phyloP scores from a whole-genome alignment of 257 asterid species.

The Plantago major region DNA sequence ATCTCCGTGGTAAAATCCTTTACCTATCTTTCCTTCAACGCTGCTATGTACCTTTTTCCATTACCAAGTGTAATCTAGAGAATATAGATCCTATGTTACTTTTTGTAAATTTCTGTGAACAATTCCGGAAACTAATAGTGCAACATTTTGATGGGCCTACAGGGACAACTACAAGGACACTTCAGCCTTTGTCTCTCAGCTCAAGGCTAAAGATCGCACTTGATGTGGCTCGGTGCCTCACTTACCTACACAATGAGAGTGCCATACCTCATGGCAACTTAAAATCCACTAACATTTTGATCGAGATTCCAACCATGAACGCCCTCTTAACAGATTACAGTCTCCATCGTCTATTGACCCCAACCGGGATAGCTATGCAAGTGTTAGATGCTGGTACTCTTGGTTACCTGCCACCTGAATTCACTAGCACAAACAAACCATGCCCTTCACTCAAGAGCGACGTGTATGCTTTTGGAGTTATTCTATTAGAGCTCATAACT shows the following conservation, averaged over 20 bases:
- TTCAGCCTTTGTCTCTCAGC: constrained; percentile 49
- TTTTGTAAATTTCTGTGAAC: background rate
- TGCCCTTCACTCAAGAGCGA: constrained; percentile 85
- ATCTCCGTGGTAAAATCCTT: constrained; percentile 52
- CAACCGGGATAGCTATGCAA: constrained; percentile 80
- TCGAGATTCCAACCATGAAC: constrained; percentile 39
- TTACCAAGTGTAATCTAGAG: too few species aligned
- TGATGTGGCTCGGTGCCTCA: constrained; percentile 66
- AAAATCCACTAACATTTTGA: constrained; percentile 71
- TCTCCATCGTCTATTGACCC: constrained; percentile 71
- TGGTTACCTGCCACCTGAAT: constrained; percentile 89
- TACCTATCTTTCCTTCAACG: background rate
- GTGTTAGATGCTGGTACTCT: constrained; percentile 69
- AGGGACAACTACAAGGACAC: constrained; percentile 44
- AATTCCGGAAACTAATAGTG: background rate
- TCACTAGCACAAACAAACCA: constrained; percentile 65
- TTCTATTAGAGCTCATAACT: constrained; percentile 66
- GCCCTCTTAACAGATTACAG: constrained; percentile 75
- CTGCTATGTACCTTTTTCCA: background rate
- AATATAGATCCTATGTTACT: too few species aligned
- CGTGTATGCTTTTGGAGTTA: constrained; percentile 74
- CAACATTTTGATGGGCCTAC: constrained; percentile 25
- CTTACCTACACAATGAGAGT: constrained; percentile 65
- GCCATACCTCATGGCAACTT: constrained; percentile 94
- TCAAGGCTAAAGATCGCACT: constrained; percentile 57